Evolutionary conservation across 1,284 basidiomycete genomes (phyloP).

Genomic region (Irpex sp.): DNA sequence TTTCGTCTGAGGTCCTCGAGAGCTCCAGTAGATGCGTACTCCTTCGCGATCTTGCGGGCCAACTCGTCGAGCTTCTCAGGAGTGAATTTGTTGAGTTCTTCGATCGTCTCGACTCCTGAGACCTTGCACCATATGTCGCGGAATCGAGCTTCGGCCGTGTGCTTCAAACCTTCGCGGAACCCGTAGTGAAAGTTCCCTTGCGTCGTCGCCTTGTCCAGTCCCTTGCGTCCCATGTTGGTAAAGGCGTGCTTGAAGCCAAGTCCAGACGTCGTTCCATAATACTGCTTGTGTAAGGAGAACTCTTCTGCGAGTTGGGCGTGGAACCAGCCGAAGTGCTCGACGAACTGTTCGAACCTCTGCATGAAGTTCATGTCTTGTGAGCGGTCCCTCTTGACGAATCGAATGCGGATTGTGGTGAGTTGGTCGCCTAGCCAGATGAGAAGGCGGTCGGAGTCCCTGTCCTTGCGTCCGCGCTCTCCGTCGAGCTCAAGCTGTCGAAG

Average conservation of each 20-base stretch:
- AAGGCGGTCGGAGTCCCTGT: conserved; percentile 9
- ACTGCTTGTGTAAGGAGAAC: conserved; percentile 20
- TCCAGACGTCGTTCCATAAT: too few relatives aligned
- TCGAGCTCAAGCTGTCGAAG: conserved; percentile 11
- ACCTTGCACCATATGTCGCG: conserved; percentile 23
- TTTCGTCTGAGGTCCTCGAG: conserved; percentile 3
- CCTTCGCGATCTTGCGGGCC: conserved; percentile 12
- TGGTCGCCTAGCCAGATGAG: conserved; percentile 23
- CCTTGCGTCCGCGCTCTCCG: conserved; percentile 9
- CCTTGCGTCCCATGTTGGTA: conserved; percentile 13
- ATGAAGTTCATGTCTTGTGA: conserved; percentile 18
- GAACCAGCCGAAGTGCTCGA: conserved; percentile 22
- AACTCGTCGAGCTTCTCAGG: conserved; percentile 21
- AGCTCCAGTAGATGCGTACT: conserved; percentile 1
- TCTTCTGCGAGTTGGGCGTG: conserved; percentile 17
- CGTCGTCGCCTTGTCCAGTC: conserved; percentile 1
- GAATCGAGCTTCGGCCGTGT: conserved; percentile 30
- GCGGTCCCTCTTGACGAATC: conserved; percentile 17
- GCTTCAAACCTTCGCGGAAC: conserved; percentile 27
- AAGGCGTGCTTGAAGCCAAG: conserved; percentile 15
- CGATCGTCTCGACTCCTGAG: conserved; percentile 14
- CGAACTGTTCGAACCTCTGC: conserved; percentile 21
- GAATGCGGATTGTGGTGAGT: conserved; percentile 18
- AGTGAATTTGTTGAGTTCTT: conserved; percentile 18
- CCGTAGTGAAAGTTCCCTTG: conserved; percentile 31